These are phyloP conservation scores for Endotrypanum monterogeii DNA, from an alignment of 208 protist genomes.

Conservation along the genomic window DNA sequence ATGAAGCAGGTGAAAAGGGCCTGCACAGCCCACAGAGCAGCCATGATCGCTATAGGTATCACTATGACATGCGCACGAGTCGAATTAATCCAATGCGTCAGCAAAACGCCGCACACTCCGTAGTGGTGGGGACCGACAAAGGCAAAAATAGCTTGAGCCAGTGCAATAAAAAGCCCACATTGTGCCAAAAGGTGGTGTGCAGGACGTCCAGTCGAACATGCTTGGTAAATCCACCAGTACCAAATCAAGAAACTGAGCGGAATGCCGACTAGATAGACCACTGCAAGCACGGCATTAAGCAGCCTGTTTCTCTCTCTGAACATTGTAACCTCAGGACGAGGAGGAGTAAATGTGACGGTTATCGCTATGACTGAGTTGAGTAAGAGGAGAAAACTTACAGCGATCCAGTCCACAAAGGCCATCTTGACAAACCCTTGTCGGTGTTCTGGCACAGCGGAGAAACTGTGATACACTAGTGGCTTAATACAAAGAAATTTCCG, in stretches of 20 bases:
- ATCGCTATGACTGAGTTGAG: constrained; percentile 56
- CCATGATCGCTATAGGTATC: constrained; percentile 50
- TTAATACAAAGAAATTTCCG: constrained; percentile 71
- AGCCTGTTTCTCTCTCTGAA: constrained; percentile 36
- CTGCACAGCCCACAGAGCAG: constrained; percentile 52
- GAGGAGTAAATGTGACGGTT: constrained; percentile 35
- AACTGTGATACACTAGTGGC: constrained; percentile 70
- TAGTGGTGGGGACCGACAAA: constrained; percentile 46
- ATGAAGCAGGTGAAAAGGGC: constrained; percentile 48
- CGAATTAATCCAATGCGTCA: constrained; percentile 36
- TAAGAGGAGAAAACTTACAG: constrained; percentile 55
- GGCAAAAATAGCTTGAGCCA: constrained; percentile 56
- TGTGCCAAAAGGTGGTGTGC: constrained; percentile 56
- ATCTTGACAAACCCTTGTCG: constrained; percentile 55
- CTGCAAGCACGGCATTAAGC: constrained; percentile 44
- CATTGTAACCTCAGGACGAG: not conserved
- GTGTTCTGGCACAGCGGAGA: constrained; percentile 41
- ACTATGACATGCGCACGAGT: constrained; percentile 37
- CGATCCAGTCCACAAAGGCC: constrained; percentile 72
- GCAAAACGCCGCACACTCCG: constrained; percentile 55
- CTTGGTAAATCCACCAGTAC: constrained; percentile 68
- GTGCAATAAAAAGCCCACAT: constrained; percentile 53
- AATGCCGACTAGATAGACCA: constrained; percentile 60
- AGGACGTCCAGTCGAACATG: constrained; percentile 48
- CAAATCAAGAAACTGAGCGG: constrained; percentile 72